Conservation (phyloP, 2,329 filamentous ascomycete species). For the Monosporascus sp. region DNA sequence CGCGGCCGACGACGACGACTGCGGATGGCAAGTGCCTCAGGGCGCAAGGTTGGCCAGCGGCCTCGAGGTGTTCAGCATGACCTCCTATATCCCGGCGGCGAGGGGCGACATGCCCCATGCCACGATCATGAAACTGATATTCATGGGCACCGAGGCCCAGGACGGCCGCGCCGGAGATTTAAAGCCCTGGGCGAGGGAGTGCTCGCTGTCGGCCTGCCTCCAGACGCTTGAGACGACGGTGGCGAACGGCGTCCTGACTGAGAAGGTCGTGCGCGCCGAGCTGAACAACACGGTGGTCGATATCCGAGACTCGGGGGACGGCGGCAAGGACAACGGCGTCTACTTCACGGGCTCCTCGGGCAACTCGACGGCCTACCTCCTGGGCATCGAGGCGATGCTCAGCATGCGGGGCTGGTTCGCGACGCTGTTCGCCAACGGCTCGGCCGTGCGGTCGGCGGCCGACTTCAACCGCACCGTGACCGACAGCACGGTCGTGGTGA, state of each 20-base stretch:
- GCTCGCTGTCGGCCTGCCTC: conserved; percentile 22
- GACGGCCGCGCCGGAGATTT: conserved; percentile 14
- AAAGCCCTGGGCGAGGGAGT: conserved; percentile 27
- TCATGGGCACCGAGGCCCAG: conserved; percentile 27
- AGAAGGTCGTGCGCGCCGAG: conserved; percentile 12
- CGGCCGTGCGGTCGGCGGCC: conserved; percentile 19
- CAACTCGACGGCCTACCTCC: conserved; percentile 13
- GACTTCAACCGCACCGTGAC: conserved; percentile 23
- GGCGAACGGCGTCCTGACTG: conserved; percentile 21
- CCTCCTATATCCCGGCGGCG: conserved; percentile 20
- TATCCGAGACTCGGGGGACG: conserved; percentile 9
- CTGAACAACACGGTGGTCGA: conserved; percentile 23
- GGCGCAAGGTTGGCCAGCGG: conserved; percentile 18
- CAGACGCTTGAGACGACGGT: conserved; percentile 23
- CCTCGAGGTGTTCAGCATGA: conserved; percentile 27
- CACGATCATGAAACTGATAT: conserved; percentile 26
- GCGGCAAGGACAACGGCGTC: conserved; percentile 13
- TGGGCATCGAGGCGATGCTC: conserved; percentile 23
- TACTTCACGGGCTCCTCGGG: conserved; percentile 11
- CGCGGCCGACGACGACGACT: conserved; percentile 7
- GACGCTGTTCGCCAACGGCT: conserved; percentile 22
- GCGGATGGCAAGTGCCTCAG: conserved; percentile 25
- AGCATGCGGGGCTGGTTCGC: conserved; percentile 27
- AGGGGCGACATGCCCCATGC: conserved; percentile 23
- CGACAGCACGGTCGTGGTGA: conserved; percentile 22